These are phyloP conservation scores for Diplodia sapinea DNA, from an alignment of 2,329 filamentous ascomycete genomes.

Conservation along the genomic window DNA sequence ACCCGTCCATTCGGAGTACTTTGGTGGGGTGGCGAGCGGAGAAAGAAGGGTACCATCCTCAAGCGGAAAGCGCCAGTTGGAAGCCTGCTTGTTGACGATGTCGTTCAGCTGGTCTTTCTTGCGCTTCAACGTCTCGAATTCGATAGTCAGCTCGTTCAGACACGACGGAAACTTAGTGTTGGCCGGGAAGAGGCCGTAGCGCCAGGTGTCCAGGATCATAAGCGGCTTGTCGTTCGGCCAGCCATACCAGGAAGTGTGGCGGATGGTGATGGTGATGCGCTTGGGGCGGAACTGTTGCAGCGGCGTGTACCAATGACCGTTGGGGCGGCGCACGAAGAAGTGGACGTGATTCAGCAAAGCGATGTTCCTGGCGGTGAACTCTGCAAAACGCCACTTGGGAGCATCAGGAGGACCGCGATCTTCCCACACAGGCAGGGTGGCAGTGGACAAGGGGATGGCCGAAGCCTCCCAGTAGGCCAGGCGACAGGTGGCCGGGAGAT, in stretches of 20 bases:
- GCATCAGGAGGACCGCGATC: conserved; percentile 13
- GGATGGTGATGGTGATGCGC: conserved; percentile 53
- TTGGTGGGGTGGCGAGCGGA: background rate
- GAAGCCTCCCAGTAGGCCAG: conserved; percentile 48
- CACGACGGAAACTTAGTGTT: conserved; percentile 31
- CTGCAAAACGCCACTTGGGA: background rate
- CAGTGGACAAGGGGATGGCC: conserved; percentile 42
- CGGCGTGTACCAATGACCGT: conserved; percentile 14
- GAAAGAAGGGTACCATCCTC: conserved; percentile 2
- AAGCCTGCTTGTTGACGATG: conserved; percentile 31
- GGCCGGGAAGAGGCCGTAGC: conserved; percentile 33
- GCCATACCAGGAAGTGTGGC: conserved; percentile 63
- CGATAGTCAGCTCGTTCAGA: conserved; percentile 33
- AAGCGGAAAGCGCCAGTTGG: background rate
- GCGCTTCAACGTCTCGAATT: conserved; percentile 35
- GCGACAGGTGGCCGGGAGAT: conserved; percentile 48
- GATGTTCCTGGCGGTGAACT: conserved; percentile 18
- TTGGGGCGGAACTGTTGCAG: conserved; percentile 43
- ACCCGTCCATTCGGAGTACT: conserved; percentile 17
- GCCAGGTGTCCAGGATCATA: conserved; percentile 86
- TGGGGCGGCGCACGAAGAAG: conserved; percentile 23
- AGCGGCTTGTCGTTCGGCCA: conserved; percentile 99
- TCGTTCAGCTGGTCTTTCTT: conserved; percentile 35
- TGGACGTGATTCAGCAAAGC: conserved; percentile 25
- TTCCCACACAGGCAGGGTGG: conserved; percentile 34